These are phyloP conservation scores for Moringa oleifera DNA, from an alignment of 345 rosid genomes.

Conservation along the genomic window DNA sequence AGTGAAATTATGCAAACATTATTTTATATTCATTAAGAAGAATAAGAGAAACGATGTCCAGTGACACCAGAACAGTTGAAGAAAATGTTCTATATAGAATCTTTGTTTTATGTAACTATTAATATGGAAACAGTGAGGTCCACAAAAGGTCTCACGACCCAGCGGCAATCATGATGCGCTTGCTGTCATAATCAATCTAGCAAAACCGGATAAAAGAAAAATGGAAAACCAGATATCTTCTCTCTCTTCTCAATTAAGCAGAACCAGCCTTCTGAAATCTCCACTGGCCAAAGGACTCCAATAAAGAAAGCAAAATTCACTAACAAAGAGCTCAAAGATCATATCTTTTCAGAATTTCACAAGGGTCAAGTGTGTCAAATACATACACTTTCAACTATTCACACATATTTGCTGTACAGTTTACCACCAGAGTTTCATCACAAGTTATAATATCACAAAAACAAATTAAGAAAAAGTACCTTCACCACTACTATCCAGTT, in stretches of 20 bases:
- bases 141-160: neutral
- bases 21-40: neutral
- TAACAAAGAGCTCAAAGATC: neutral
- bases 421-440: neutral
- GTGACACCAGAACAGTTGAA: neutral
- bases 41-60: neutral
- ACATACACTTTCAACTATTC: neutral
- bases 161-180: neutral
- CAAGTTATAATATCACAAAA: neutral
- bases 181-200: neutral
- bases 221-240: neutral
- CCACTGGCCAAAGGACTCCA: neutral
- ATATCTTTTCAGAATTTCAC: neutral
- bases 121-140: neutral
- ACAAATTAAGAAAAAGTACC: slow-evolving; percentile 25
- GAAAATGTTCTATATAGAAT: neutral
- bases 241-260: neutral
- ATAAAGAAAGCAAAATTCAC: too few relatives aligned
- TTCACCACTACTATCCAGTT: slow-evolving; percentile 38
- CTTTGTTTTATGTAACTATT: neutral
- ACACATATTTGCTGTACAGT: neutral
- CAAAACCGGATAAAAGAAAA: neutral
- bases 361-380: too few relatives aligned
- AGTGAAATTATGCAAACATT: neutral
- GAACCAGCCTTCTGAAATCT: neutral